Conservation (phyloP, 2,329 filamentous ascomycete genomes). For the Alternaria triticimaculans region DNA sequence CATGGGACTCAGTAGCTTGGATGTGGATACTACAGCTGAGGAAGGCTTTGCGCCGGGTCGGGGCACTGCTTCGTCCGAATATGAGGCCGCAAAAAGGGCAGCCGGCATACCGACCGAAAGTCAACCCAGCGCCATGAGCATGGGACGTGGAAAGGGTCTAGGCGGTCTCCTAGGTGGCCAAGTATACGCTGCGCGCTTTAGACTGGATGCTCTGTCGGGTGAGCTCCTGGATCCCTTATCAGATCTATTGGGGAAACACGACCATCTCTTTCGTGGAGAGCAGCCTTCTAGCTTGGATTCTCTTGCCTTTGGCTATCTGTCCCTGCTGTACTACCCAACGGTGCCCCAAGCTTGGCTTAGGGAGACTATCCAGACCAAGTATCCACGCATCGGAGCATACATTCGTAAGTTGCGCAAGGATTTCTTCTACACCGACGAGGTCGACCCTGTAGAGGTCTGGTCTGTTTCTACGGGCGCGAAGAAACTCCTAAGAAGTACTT, state of each 20-base stretch:
- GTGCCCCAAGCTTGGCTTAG: constrained; percentile 69
- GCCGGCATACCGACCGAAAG: constrained; percentile 47
- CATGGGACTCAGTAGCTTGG: constrained; percentile 55
- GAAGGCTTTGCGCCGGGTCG: constrained; percentile 40
- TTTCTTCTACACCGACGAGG: constrained; percentile 31
- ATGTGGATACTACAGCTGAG: constrained; percentile 52
- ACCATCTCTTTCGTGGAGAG: constrained; percentile 61
- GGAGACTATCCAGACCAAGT: constrained; percentile 61
- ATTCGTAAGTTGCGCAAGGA: constrained; percentile 43
- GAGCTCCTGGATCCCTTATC: constrained; percentile 73
- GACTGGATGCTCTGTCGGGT: constrained; percentile 74
- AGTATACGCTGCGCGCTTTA: constrained; percentile 75
- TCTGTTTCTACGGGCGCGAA: constrained; percentile 24
- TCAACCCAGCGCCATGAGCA: constrained; percentile 52
- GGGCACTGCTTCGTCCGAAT: constrained; percentile 42
- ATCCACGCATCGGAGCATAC: constrained; percentile 49
- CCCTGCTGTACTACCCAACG: constrained; percentile 70
- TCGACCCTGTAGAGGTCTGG: constrained; percentile 37
- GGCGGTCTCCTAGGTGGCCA: constrained; percentile 68
- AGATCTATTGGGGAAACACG: constrained; percentile 63
- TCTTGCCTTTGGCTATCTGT: constrained; percentile 78
- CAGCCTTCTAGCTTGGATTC: constrained; percentile 75
- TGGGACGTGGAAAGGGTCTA: constrained; percentile 65
- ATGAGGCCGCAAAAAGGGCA: constrained; percentile 46
- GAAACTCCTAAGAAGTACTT: not conserved